These are phyloP conservation scores for Nemania abortiva DNA, from an alignment of 2,329 filamentous ascomycete genomes.

Conservation along the genomic window DNA sequence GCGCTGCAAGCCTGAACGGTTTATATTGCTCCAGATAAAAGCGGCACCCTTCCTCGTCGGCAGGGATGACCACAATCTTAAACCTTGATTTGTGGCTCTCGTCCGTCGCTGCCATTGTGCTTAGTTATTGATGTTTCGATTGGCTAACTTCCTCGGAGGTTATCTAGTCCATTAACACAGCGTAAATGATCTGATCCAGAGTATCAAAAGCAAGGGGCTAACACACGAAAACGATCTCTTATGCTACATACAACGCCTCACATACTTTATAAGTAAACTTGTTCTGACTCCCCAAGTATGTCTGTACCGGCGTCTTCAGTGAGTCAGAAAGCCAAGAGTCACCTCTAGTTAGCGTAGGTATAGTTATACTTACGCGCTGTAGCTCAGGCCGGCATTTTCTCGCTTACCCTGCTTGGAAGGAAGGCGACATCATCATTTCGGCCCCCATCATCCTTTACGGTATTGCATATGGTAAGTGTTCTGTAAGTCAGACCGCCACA, in stretches of 20 bases:
- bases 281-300: neutral
- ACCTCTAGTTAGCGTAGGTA: neutral
- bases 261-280: neutral
- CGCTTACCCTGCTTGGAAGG: constrained; percentile 1
- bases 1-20: constrained; percentile 48
- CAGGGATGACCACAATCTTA: constrained; percentile 42
- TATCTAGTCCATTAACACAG: neutral
- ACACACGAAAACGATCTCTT: neutral
- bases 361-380: neutral
- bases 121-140: neutral
- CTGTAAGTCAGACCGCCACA: neutral
- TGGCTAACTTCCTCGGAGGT: too few relatives aligned
- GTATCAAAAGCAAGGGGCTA: neutral
- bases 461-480: neutral
- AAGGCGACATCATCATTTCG: neutral
- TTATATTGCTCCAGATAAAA: constrained; percentile 51
- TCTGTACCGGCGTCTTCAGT: constrained; percentile 9
- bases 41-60: constrained; percentile 44
- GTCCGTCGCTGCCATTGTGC: constrained; percentile 24
- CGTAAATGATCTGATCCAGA: neutral
- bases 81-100: constrained; percentile 36
- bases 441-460: neutral
- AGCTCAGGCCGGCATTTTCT: neutral
- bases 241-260: neutral
- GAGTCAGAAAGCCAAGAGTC: constrained; percentile 25